phyloP scores from a whole-genome alignment of 75 land plant species.

The Larix kaempferi region DNA sequence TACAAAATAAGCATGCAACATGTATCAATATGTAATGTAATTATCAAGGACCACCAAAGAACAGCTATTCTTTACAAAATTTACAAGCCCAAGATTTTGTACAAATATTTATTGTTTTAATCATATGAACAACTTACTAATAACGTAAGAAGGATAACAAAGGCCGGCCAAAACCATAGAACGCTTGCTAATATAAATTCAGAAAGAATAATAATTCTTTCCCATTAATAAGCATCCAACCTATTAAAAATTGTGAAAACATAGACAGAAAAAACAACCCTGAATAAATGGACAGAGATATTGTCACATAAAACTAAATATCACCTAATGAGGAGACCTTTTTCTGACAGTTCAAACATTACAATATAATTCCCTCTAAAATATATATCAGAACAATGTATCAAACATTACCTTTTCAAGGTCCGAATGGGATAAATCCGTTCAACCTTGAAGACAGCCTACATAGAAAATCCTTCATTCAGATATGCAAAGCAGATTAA shows the following conservation, averaged over 20 bases:
- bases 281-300: not conserved
- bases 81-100: not conserved
- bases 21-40: not conserved
- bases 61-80: not conserved
- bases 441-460: not conserved
- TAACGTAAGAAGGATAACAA: not conserved
- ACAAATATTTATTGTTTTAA: not conserved
- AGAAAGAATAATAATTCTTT: not conserved
- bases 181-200: not conserved
- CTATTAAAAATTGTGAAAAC: not conserved
- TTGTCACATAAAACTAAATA: slow-evolving; percentile 5
- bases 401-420: not conserved
- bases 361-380: not conserved
- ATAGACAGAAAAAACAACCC: not conserved
- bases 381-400: not conserved
- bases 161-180: not conserved
- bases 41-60: not conserved
- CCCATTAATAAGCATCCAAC: not conserved
- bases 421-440: not conserved
- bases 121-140: not conserved
- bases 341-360: not conserved
- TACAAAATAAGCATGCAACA: not conserved
- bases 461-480: not conserved
- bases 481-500: not conserved
- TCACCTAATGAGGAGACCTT: not conserved